Conservation (phyloP, 139 green algal genomes). For the Chlamydomonas schloesseri region DNA sequence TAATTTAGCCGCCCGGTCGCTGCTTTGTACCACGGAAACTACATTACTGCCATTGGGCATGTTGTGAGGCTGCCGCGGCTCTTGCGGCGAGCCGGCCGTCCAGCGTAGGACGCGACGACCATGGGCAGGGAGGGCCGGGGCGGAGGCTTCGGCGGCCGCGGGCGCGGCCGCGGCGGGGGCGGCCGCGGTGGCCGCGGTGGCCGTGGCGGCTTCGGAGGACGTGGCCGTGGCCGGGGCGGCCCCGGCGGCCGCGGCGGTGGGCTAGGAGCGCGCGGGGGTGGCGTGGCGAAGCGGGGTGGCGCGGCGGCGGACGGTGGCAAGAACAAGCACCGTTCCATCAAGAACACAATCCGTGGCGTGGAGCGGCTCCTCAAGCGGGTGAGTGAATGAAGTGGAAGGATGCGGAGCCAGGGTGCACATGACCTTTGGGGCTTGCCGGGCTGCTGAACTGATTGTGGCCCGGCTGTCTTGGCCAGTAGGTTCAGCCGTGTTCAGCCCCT, state of each 20-base stretch:
- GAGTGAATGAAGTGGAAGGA: too few species aligned
- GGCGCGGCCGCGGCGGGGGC: neutral
- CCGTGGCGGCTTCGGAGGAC: neutral
- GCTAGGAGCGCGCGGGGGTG: neutral
- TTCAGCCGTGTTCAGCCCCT: too few species aligned
- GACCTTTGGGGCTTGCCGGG: too few species aligned
- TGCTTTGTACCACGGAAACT: neutral
- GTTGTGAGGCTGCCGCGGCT: too few species aligned
- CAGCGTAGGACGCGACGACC: neutral
- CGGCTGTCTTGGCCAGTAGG: too few species aligned
- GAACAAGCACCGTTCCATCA: conserved; percentile 57
- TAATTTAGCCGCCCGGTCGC: too few species aligned
- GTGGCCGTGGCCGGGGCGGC: neutral
- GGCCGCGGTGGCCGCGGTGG: neutral
- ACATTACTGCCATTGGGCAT: neutral
- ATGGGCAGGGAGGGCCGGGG: conserved; percentile 4
- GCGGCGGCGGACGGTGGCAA: conserved; percentile 11
- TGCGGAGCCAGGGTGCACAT: too few species aligned
- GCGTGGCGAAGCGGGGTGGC: conserved; percentile 3
- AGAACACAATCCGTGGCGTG: conserved; percentile 73
- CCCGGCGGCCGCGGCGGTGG: neutral
- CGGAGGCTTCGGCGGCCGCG: conserved; percentile 3
- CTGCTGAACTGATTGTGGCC: too few species aligned
- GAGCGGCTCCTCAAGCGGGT: conserved; percentile 67
- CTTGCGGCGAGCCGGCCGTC: neutral